phyloP scores from a whole-genome alignment of 1,139 yeast species.

The Entelexis paramagnoliae region DNA sequence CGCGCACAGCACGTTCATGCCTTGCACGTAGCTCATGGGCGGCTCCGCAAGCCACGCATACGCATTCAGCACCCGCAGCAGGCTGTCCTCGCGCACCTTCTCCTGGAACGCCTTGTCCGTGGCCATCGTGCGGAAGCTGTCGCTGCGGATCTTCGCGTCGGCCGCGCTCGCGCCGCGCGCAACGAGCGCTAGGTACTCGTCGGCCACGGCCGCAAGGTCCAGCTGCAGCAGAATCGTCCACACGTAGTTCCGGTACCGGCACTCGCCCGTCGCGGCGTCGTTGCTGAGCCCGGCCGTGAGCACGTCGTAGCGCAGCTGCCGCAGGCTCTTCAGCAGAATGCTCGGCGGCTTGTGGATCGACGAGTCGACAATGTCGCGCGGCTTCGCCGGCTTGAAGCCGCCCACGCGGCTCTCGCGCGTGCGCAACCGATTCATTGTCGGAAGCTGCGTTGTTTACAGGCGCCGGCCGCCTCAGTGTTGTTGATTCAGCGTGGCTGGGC shows the following conservation, averaged over 20 bases:
- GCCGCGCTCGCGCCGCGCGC: constrained; percentile 47
- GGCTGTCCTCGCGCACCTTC: constrained; percentile 56
- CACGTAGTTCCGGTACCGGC: constrained; percentile 64
- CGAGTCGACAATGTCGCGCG: constrained; percentile 50
- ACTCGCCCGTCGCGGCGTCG: constrained; percentile 34
- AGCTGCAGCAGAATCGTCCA: constrained; percentile 73
- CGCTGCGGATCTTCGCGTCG: constrained; percentile 68
- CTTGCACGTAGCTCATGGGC: constrained; percentile 56
- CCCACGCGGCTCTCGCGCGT: constrained; percentile 8
- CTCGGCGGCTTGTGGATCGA: constrained; percentile 52
- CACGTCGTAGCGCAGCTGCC: constrained; percentile 69
- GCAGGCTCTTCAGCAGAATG: constrained; percentile 57
- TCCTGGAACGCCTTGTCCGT: constrained; percentile 58
- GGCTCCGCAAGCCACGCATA: constrained; percentile 38
- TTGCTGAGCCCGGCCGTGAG: constrained; percentile 64
- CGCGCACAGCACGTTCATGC: constrained; percentile 79
- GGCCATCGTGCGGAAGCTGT: constrained; percentile 76
- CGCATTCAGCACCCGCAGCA: constrained; percentile 63
- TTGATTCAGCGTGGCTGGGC: constrained; percentile 9
- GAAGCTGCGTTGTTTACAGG: no score
- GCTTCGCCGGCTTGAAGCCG: not conserved
- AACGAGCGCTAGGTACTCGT: constrained; percentile 47
- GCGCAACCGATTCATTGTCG: constrained; percentile 5
- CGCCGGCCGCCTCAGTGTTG: not conserved
- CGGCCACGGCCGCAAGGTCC: constrained; percentile 41